Evolutionary conservation across 176 grass and related monocot genomes (phyloP).

Genomic region (Hordeum vulgare): MorexV3_pseudomolecules_assembly NC_058523.1:486700679-486701178

Average conservation of each 20-base stretch:
- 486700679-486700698: too few relatives aligned
- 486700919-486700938: background rate
- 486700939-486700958: background rate
- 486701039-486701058: slow-evolving; percentile 2
- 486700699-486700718: too few relatives aligned
- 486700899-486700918: background rate
- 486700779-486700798: background rate
- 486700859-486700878: too few relatives aligned
- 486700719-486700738: too few relatives aligned
- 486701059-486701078: background rate
- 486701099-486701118: background rate
- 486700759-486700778: background rate
- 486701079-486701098: background rate
- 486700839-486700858: too few relatives aligned
- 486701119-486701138: slow-evolving; percentile 53
- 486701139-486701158: slow-evolving; percentile 35
- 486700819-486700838: background rate
- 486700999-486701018: slow-evolving; percentile 14
- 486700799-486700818: background rate
- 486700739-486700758: too few relatives aligned
- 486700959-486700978: background rate
- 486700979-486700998: slow-evolving; percentile 14
- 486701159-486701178: slow-evolving; percentile 5
- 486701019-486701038: background rate
- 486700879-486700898: slow-evolving; percentile 21